Evolutionary conservation across 192 early-diverging fungal genomes (phyloP).

Genomic region (Geosiphon pyriformis): DNA sequence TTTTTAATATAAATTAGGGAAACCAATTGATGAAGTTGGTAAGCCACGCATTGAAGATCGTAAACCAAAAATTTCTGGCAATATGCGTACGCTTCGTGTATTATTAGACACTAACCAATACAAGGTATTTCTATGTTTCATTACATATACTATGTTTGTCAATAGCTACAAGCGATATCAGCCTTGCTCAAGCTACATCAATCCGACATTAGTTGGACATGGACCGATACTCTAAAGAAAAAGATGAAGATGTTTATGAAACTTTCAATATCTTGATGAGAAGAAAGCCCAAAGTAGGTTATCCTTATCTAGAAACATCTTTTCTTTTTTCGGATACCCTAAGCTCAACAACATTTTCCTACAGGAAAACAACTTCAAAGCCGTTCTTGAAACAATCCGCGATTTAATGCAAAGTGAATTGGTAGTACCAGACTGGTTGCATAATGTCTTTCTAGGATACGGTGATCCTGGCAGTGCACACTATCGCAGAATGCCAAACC

Average conservation of each 20-base stretch:
- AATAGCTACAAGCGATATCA: no score
- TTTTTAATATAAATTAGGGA: conserved; percentile 34
- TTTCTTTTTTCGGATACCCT: not conserved
- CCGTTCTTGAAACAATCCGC: conserved; percentile 85
- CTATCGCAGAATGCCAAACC: conserved; percentile 57
- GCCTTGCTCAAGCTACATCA: not conserved
- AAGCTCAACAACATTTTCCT: not conserved
- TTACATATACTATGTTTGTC: no score
- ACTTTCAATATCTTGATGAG: conserved; percentile 89
- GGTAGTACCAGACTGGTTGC: conserved; percentile 88
- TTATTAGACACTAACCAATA: conserved; percentile 87
- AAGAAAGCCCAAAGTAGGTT: conserved; percentile 51
- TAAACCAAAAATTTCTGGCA: conserved; percentile 30
- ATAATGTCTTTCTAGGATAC: conserved; percentile 90
- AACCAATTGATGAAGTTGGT: conserved; percentile 42
- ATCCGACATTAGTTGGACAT: conserved; percentile 50
- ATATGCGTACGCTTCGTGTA: conserved; percentile 65
- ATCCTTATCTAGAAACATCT: not conserved
- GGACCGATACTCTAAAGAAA: conserved; percentile 35
- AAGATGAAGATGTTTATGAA: conserved; percentile 64
- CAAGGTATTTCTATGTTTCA: conserved; percentile 31
- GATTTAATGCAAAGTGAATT: conserved; percentile 79
- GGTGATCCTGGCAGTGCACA: conserved; percentile 80
- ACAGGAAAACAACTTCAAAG: conserved; percentile 91
- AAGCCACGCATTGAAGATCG: conserved; percentile 36